These are phyloP conservation scores for Trichosporon sp. DNA, from an alignment of 1,284 basidiomycete species.

Conservation along the genomic window DNA sequence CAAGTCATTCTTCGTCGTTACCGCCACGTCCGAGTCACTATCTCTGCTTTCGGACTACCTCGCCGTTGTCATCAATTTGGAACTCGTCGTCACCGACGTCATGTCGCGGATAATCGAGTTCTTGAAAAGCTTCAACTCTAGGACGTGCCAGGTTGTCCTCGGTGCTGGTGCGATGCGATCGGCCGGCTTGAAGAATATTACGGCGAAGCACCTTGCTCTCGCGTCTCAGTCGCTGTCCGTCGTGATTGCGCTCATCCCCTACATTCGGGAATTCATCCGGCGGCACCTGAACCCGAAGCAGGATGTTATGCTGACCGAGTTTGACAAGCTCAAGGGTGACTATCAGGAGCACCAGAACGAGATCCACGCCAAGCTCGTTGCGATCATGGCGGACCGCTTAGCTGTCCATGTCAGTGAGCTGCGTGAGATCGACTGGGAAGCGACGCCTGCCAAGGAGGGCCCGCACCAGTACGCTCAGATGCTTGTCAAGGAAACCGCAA, in stretches of 20 bases:
- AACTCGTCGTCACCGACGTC: constrained; percentile 86
- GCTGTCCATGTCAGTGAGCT: constrained; percentile 68
- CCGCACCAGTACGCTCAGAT: constrained; percentile 78
- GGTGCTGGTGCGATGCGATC: constrained; percentile 98
- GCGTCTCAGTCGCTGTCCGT: constrained; percentile 94
- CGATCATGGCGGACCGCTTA: constrained; percentile 96
- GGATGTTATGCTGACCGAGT: constrained; percentile 94
- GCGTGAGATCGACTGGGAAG: constrained; percentile 76
- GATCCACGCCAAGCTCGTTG: constrained; percentile 94
- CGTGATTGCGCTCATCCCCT: constrained; percentile 93
- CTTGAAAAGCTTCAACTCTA: constrained; percentile 94
- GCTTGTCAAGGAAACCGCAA: constrained; percentile 92
- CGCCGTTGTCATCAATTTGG: constrained; percentile 81
- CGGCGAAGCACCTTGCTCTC: constrained; percentile 93
- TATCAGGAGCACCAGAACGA: constrained; percentile 99
- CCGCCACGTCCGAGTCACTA: constrained; percentile 79
- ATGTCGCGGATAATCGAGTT: constrained; percentile 95
- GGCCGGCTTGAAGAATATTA: constrained; percentile 96
- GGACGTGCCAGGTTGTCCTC: constrained; percentile 96
- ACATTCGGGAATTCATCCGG: constrained; percentile 89
- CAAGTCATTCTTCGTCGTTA: constrained; percentile 77
- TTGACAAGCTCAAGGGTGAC: constrained; percentile 97
- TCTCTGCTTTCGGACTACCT: constrained; percentile 82
- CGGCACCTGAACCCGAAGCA: constrained; percentile 90
- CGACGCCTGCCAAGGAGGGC: constrained; percentile 60